Base-by-base conservation (phyloP, 2,329 filamentous ascomycete species). In the Fusarium ramigenum region DNA sequence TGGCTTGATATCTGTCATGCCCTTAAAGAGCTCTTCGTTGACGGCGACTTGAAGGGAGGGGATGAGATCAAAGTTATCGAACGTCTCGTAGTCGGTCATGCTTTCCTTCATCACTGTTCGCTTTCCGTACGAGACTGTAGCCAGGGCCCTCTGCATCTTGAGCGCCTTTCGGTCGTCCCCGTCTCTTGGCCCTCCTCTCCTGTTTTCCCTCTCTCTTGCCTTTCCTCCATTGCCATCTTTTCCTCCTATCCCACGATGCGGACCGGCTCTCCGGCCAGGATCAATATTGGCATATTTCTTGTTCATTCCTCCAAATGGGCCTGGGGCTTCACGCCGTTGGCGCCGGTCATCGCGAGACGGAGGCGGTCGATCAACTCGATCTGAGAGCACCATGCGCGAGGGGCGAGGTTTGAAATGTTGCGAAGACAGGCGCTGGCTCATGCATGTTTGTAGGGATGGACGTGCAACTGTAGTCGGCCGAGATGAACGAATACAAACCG, bases 91-190 rank as follows among this genome's bases (percentile, higher is more conserved):
- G 57, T 92, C 87, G 53, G 88, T 85, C 84, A 90, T 94, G 60
- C 82, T 83, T 9, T 85, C 83, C 80, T 88, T 88, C 67, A 89
- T 82, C 9, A 78, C 80, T 62, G 83, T 82, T 61, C 90, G 87
- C 75, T 90, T 89, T 42, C 89, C 89, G 79, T 98, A 98, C 1
- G 94, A 90, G 9, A 98, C 87, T 7, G 91, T 89, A 5, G 93
- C 86, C 72, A 98, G 85, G 4, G 93, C 87, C 58, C 91, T 90
- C 80, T 98, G 96, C 96, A 98, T 98, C 84, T 97, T 97, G 81
- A 98, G 86, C 9, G 96, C 95, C 80, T 97, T 95, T 82, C 80
- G 85, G 82, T 83, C 79, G 72, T 83, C 81, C 50, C 66, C 72
- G 70, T 82, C 81, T 62, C 72, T 75, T 43, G 72, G 71, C 57